A percentile compares a stretch with the other conserved stretches of the same genome.
Conservation (phyloP, 257 asterid species). For the Nemophila menziesii region DNA sequence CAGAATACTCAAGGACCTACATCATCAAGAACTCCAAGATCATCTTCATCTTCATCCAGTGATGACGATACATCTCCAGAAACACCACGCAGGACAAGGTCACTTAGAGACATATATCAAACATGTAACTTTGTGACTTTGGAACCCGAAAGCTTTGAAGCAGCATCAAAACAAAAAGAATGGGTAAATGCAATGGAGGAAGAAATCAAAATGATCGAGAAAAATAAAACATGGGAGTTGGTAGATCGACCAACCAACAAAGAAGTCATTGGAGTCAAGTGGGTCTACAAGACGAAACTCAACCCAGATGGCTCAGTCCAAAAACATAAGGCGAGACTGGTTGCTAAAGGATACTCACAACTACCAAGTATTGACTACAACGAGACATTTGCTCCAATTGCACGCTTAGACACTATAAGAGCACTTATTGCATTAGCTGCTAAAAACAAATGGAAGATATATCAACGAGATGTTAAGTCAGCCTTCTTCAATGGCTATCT, state of each 20-base stretch:
- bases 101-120: neutral
- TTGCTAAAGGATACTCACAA: too few species aligned
- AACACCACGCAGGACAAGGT: neutral
- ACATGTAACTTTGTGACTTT: neutral
- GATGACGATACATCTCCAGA: neutral
- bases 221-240: too few species aligned
- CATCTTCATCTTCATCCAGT: neutral
- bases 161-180: neutral
- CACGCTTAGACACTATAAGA: neutral
- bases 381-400: neutral
- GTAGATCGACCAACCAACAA: too few species aligned
- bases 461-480: too few species aligned
- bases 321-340: too few species aligned
- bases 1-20: too few species aligned
- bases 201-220: too few species aligned
- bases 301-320: too few species aligned
- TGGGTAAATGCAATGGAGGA: conserved; percentile 2
- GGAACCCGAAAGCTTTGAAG: conserved; percentile 2
- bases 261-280: too few species aligned
- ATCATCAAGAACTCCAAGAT: neutral
- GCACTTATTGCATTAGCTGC: neutral
- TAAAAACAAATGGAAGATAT: too few species aligned
- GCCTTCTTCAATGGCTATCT: neutral
- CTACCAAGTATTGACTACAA: neutral
- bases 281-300: too few species aligned